Evolutionary conservation across 192 early-diverging fungal species (phyloP).

Genomic region (Coemansia sp.): DNA sequence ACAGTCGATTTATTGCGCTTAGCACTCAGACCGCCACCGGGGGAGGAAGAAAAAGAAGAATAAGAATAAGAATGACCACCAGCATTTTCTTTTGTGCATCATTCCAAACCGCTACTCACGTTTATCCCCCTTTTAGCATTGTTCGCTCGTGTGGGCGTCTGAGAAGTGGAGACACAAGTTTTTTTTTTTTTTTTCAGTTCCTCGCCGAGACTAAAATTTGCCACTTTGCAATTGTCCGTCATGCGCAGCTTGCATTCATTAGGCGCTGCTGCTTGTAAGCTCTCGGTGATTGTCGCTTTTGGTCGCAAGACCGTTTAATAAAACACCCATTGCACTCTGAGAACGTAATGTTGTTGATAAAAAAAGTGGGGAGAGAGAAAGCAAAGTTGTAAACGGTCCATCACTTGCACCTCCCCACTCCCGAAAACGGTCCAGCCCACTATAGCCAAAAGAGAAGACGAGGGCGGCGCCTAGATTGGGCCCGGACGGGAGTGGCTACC

Average conservation of each 20-base stretch:
- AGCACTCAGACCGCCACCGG: not conserved
- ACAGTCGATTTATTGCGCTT: not conserved
- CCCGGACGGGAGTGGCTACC: not conserved
- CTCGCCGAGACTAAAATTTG: not conserved
- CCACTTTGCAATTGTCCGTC: not conserved
- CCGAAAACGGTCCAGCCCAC: slow-evolving; percentile 2
- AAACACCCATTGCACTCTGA: not conserved
- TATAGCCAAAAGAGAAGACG: slow-evolving; percentile 2
- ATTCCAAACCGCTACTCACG: not conserved
- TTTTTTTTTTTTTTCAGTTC: not conserved
- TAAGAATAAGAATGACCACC: not conserved
- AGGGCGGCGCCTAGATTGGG: slow-evolving; percentile 4
- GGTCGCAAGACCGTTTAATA: not conserved
- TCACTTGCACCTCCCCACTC: too few species aligned
- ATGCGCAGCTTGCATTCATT: not conserved
- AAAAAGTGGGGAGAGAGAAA: not conserved
- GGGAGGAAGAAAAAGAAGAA: not conserved
- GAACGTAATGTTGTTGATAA: not conserved
- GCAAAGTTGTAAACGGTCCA: too few species aligned
- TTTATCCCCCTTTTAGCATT: not conserved
- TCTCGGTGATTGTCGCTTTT: not conserved
- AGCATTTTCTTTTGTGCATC: not conserved
- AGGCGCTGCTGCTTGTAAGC: slow-evolving; percentile 1
- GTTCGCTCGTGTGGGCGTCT: not conserved
- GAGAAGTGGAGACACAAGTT: slow-evolving; percentile 3